Evolutionary conservation across 805 yeast genomes (phyloP), one percentile per base, ranked within the genome.

Genomic region (Yarrowia osloensis): DNA sequence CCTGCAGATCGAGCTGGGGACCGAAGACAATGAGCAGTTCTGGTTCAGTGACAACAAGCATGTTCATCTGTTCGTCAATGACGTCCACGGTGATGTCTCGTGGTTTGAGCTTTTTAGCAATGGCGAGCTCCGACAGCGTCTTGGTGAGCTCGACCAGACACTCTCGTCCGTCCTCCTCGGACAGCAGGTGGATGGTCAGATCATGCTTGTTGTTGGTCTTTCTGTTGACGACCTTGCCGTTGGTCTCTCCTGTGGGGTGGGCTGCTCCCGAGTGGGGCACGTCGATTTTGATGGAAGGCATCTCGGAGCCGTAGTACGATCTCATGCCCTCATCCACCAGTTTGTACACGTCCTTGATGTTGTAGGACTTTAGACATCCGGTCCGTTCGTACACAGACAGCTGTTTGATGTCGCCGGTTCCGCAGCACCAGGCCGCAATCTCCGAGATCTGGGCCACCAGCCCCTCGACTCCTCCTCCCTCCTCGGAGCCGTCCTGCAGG

Each of bases 31-130:
- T 81, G 57, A 95, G 80, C 70, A 95, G 82, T 75, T 95, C 99
- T 0, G 99, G 98, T 75, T 95, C 99, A n/a, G 82, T 82, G 1
- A 97, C 95, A 17, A 92, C 95, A 65, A 91, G 80, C 71, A 86
- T 90, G 42, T 81, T 81, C 69, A 77, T 69, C 63, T 76, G 74
- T 35, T 67, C 66, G 76, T 93, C 94, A 42, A 95, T 85, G 68
- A 89, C 81, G 47, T 86, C 87, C 70, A 91, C 85, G 13, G 89
- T 87, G 71, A 95, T 85, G 71, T 92, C 96, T 28, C 82, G 78
- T 6, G 86, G 77, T 19, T 82, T 77, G 67, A 94, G 76, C 71
- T 88, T 90, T 52, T 86, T 81, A 52, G 82, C 80, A 15, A 81
- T 78, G 11, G 91, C 88, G 69, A 91, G 79, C 61, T 88, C 94